Percentiles rank a stretch among this genome's conserved stretches.
Conservation (phyloP, 164 flowering plant genomes). For the Magnolia changhungtana region DNA sequence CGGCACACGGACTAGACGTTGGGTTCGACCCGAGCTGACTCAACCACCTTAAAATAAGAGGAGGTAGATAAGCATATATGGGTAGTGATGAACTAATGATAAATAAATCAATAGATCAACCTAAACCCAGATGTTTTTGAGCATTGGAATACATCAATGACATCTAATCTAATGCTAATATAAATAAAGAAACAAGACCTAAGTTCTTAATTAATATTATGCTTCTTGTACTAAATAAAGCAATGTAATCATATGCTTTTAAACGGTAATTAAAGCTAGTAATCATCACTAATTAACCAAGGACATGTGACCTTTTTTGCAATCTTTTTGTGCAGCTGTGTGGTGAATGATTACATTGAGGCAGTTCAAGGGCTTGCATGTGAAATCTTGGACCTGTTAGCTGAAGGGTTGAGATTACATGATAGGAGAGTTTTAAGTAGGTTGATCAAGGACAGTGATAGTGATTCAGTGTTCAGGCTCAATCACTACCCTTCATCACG, state of each 20-base stretch:
- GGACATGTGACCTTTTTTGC: background rate
- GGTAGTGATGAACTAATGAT: background rate
- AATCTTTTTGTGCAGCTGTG: conserved; percentile 32
- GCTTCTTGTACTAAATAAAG: conserved; percentile 2
- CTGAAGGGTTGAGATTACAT: conserved; percentile 51
- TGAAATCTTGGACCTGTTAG: conserved; percentile 55
- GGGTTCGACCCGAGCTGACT: background rate
- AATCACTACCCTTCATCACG: conserved; percentile 66
- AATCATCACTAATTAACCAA: background rate
- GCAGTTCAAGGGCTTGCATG: conserved; percentile 52
- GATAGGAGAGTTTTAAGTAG: conserved; percentile 47
- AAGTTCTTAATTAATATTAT: background rate
- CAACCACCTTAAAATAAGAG: background rate
- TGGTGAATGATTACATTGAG: conserved; percentile 48
- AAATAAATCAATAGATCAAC: background rate
- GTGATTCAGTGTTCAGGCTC: conserved; percentile 70
- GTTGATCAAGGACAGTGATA: conserved; percentile 52
- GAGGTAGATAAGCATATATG: background rate
- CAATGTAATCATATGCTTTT: conserved; percentile 2
- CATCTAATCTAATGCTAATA: background rate
- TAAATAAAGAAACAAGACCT: background rate
- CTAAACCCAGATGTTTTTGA: background rate
- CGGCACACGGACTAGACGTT: background rate
- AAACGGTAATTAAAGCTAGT: background rate
- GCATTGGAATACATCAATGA: background rate